Base-by-base conservation (phyloP, 2,329 filamentous ascomycete species). In the Pezicula rhizophila region DNA sequence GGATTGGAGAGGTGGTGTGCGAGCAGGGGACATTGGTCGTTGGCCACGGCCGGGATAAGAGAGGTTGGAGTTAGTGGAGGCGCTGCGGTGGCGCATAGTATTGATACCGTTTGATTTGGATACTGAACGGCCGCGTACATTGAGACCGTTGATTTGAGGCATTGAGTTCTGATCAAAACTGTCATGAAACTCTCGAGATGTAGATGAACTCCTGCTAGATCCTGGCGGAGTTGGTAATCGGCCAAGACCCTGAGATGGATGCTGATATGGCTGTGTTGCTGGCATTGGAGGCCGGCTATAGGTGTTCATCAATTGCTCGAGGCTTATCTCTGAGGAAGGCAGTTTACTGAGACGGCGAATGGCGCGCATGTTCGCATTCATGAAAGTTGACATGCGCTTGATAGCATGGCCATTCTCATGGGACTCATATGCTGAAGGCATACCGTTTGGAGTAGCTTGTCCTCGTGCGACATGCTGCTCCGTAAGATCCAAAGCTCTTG, bases 311-410 rank as follows among this genome's bases (percentile, higher is more conserved):
- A 57, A 34, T 17, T 57, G 53, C 17, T 55, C 55, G 28, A 56
- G 42, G 34, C 46, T 51, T 14, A 56, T 35, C 5, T 49, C 48
- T 11, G 46, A 20, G 6, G 46, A 17, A 11, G 70, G 69, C 57
- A 72, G 60, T 44, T 64, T 68, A 57, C 67, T 71, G 7, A 74
- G 63, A 4, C 71, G 57, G 1, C 70, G 64, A 47, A 74, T 72
- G 6, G 69, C 65, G 20, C 66, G 66, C 62, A 66, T 68, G 57
- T 73, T 73, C 47, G 62, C 64, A 51, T 69, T 66, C 39, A 73
- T 66, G 56, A 74, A 74, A 33, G 49, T 64, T 11, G 68, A 71
- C 68, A 76, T 76, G 18, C 70, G 67, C 15, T 65, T 65, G 43
- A 74, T 57, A 4, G 73, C 72, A 23, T 64, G 66, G 12, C 59